These are phyloP conservation scores for Phyllosticta citrichinensis DNA, from an alignment of 2,329 filamentous ascomycete species.

Conservation along the genomic window DNA sequence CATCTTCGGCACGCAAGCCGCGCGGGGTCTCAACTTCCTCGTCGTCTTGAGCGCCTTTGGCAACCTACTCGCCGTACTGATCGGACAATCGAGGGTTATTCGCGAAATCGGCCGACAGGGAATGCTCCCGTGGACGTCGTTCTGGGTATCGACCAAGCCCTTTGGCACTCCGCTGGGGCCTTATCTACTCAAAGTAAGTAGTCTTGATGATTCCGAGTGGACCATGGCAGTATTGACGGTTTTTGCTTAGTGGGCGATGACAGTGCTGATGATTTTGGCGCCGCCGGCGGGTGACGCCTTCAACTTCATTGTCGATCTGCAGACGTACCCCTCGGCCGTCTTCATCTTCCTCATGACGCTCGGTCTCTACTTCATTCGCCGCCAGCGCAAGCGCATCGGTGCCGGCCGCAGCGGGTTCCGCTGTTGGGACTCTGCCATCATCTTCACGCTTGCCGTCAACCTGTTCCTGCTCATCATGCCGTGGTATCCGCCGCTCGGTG, in stretches of 20 bases:
- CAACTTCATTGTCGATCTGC: conserved; percentile 62
- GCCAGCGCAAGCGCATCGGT: conserved; percentile 42
- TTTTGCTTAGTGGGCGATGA: conserved; percentile 45
- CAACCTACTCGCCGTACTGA: conserved; percentile 50
- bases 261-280: conserved; percentile 53
- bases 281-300: conserved; percentile 58
- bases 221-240: too few relatives aligned
- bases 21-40: conserved; percentile 45
- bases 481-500: conserved; percentile 36
- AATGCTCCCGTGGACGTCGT: conserved; percentile 52
- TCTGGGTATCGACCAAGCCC: conserved; percentile 54
- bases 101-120: conserved; percentile 46
- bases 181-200: conserved; percentile 46
- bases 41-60: conserved; percentile 59
- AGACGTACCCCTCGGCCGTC: conserved; percentile 53
- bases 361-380: conserved; percentile 52
- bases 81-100: conserved; percentile 20
- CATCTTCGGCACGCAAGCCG: conserved; percentile 44
- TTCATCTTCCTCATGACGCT: conserved; percentile 48
- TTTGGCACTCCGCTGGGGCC: conserved; percentile 60
- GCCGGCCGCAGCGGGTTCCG: conserved; percentile 51
- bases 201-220: too few relatives aligned
- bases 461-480: conserved; percentile 49
- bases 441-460: conserved; percentile 45
- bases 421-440: conserved; percentile 52